Evolutionary conservation across 2,329 filamentous ascomycete genomes (phyloP), one percentile per base, ranked within the genome.

Genomic region (Westerdykella aurantiaca): DNA sequence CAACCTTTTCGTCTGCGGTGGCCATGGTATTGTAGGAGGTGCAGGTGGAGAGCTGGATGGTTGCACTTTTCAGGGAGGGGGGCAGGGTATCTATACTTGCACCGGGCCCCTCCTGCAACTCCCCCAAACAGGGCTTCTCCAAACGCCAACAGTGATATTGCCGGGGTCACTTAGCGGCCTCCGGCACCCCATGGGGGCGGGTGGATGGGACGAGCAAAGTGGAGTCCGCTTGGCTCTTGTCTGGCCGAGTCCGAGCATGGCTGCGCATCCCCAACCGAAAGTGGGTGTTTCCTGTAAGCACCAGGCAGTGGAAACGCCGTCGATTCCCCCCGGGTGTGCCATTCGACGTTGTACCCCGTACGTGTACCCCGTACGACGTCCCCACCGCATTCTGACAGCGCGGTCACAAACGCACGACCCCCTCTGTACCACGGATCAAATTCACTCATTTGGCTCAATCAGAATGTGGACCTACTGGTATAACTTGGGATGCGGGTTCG

Each of bases 161-260:
- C 56, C 42, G 47, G 55, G 56, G 42, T 50, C 34, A 37, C 18
- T 41, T 53, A 53, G 46, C 44, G 51, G 50, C 44, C 46, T 39
- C 35, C 42, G 50, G 55, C 47, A 52, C 61, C 62, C 63, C 62
- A 60, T 64, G 62, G 63, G 56, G 62, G 54, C 56, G 60, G 61
- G 60, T 60, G 54, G 54, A 64, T 47, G 61, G 56, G 52, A 57
- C 52, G 47, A 50, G 51, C 21, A 38, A 35, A 49, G 53, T 55
- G 53, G 53, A 55, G 53, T 51, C 46, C 49, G 48, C 60, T 61
- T 61, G 52, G 60, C 51, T 52, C 46, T 43, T 51, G 44, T 38
- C 51, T 48, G 25, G 25, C 25, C 25, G 25, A 42, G 51, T 56
- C 58, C 53, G 43, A 52, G 53, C 52, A 56, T 64, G 55, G 56